These are phyloP conservation scores for Pichia sp. DNA, from an alignment of 1,139 yeast species.

Conservation along the genomic window DNA sequence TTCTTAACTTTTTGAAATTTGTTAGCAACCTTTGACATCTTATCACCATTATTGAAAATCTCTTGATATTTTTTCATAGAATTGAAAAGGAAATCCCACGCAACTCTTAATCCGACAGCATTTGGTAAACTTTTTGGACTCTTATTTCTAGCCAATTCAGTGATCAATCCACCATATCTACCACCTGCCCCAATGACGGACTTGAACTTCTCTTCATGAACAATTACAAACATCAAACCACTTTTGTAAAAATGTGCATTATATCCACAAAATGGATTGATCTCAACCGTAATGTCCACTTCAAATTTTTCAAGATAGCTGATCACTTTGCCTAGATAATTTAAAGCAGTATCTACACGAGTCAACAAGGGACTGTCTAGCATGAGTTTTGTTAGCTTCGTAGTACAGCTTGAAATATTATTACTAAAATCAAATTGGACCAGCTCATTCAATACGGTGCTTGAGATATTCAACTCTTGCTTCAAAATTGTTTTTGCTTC, in stretches of 20 bases:
- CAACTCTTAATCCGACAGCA: slow-evolving; percentile 83
- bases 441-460: slow-evolving; percentile 76
- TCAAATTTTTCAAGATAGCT: slow-evolving; percentile 55
- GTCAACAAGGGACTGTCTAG: slow-evolving; percentile 65
- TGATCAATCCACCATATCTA: slow-evolving; percentile 70
- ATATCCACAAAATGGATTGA: slow-evolving; percentile 77
- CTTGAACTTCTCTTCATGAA: slow-evolving; percentile 52
- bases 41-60: slow-evolving; percentile 31
- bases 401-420: slow-evolving; percentile 59
- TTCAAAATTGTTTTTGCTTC: slow-evolving; percentile 64
- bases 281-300: slow-evolving; percentile 40
- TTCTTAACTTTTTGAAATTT: slow-evolving; percentile 34
- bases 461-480: slow-evolving; percentile 68
- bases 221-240: slow-evolving; percentile 76
- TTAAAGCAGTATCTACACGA: slow-evolving; percentile 59
- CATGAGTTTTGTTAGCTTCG: slow-evolving; percentile 63
- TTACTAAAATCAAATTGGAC: slow-evolving; percentile 74
- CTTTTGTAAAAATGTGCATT: slow-evolving; percentile 71
- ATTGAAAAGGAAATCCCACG: slow-evolving; percentile 55
- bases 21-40: slow-evolving; percentile 22
- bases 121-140: slow-evolving; percentile 37
- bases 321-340: slow-evolving; percentile 55
- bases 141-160: slow-evolving; percentile 50
- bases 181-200: slow-evolving; percentile 85
- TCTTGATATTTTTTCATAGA: slow-evolving; percentile 48